A percentile compares a stretch with the other conserved stretches of the same genome.
Evolutionary conservation across 441 rosid species (phyloP).

Genomic region (Daphne laureola): DNA sequence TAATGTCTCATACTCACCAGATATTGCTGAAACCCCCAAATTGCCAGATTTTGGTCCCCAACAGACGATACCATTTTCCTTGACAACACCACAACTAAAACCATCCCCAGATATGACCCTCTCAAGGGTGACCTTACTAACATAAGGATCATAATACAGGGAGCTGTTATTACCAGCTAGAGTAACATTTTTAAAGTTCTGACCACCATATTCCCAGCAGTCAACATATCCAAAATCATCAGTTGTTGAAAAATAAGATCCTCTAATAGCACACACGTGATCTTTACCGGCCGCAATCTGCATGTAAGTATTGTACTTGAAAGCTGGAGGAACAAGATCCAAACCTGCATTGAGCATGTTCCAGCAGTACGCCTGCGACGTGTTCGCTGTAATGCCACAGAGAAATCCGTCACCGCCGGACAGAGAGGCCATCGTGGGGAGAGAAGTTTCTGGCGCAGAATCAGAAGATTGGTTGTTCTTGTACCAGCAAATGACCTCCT

Average conservation of each 20-base stretch:
- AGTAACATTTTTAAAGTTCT: conserved; percentile 16
- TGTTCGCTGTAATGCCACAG: conserved; percentile 42
- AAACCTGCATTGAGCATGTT: conserved; percentile 29
- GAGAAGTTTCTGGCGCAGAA: conserved; percentile 21
- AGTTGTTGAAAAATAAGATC: conserved; percentile 14
- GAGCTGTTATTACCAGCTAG: conserved; percentile 27
- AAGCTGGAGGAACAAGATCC: conserved; percentile 35
- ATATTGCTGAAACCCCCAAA: conserved; percentile 29
- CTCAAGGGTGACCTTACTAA: conserved; percentile 40
- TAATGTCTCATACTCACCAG: conserved; percentile 34
- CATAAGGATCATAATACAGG: conserved; percentile 32
- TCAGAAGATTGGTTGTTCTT: conserved; percentile 23
- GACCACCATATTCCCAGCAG: conserved; percentile 24
- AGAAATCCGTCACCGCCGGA: conserved; percentile 49
- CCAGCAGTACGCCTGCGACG: conserved; percentile 40
- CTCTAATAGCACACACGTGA: conserved; percentile 22
- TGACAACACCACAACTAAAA: conserved; percentile 59
- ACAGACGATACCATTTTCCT: conserved; percentile 48
- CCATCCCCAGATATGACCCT: conserved; percentile 71
- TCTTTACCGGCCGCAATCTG: conserved; percentile 19
- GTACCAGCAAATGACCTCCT: conserved; percentile 46
- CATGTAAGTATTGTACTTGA: conserved; percentile 30
- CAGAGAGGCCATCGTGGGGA: conserved; percentile 37
- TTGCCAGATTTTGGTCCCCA: conserved; percentile 67
- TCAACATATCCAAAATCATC: conserved; percentile 16